These are phyloP conservation scores for Fulvia fulva DNA, from an alignment of 2,329 filamentous ascomycete genomes.

Conservation along the genomic window DNA sequence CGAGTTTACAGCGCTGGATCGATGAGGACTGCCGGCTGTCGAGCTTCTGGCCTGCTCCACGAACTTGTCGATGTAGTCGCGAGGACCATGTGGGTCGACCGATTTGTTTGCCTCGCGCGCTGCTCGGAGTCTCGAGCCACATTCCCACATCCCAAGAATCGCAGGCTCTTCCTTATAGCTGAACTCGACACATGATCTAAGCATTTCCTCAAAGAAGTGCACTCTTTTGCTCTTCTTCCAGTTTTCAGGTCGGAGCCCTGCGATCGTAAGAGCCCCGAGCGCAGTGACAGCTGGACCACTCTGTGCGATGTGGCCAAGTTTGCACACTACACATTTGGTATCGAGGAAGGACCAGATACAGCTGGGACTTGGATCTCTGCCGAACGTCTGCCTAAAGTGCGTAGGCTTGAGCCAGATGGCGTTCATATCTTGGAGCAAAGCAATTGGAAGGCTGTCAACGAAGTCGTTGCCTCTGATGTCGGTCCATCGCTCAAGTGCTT, in stretches of 20 bases:
- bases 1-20: not conserved
- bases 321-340: constrained; percentile 25
- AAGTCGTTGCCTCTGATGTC: not conserved
- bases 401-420: constrained; percentile 14
- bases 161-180: not conserved
- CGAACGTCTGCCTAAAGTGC: constrained; percentile 4
- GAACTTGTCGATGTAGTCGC: not conserved
- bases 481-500: constrained; percentile 10
- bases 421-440: constrained; percentile 14
- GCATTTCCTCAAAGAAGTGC: constrained; percentile 20
- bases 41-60: not conserved
- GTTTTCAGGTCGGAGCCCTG: constrained; percentile 17
- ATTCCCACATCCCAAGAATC: not conserved
- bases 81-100: not conserved
- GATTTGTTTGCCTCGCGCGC: not conserved
- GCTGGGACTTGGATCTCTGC: not conserved
- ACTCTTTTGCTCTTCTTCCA: constrained; percentile 28
- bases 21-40: not conserved
- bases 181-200: constrained; percentile 8
- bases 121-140: not conserved
- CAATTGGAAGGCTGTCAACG: constrained; percentile 6
- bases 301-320: constrained; percentile 9
- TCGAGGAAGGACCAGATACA: constrained; percentile 9
- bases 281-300: constrained; percentile 17
- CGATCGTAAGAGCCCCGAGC: constrained; percentile 24